phyloP scores from a whole-genome alignment of 2,329 filamentous ascomycete genomes.

The Penicillium oxalicum region DNA sequence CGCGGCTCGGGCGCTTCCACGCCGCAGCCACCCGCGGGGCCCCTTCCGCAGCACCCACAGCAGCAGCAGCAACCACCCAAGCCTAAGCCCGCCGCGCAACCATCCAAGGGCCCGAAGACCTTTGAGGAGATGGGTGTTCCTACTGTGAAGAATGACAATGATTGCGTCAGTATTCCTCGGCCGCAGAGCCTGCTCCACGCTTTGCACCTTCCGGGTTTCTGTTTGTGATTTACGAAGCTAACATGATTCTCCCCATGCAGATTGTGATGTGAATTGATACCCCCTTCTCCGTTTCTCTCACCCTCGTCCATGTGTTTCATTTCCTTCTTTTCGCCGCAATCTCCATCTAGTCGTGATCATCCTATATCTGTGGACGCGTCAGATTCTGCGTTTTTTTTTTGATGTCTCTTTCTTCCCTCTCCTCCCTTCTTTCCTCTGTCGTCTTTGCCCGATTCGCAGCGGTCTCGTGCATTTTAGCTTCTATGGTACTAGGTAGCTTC shows the following conservation, averaged over 20 bases:
- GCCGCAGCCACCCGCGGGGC: constrained; percentile 28
- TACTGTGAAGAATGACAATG: constrained; percentile 71
- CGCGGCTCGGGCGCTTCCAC: constrained; percentile 38
- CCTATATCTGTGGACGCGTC: constrained; percentile 12
- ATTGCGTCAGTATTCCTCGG: constrained; percentile 65
- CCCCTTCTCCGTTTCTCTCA: constrained; percentile 19
- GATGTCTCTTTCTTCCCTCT: background rate
- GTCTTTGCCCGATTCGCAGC: background rate
- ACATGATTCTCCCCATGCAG: constrained; percentile 20
- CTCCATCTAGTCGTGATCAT: background rate
- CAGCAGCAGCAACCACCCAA: constrained; percentile 20
- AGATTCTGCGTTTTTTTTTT: constrained; percentile 12
- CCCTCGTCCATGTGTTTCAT: background rate
- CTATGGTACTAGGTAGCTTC: no score
- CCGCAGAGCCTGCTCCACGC: no score
- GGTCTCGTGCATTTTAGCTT: background rate
- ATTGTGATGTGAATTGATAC: constrained; percentile 42
- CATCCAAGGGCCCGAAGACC: constrained; percentile 71
- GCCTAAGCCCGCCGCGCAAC: constrained; percentile 25
- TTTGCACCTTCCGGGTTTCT: background rate
- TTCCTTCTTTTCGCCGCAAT: background rate
- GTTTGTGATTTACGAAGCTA: constrained; percentile 1
- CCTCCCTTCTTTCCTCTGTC: background rate
- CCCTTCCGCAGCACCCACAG: constrained; percentile 33
- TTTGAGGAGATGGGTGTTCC: constrained; percentile 99